Evolutionary conservation across 345 rosid species (phyloP), one percentile per base, ranked within the genome.

Genomic region (Rhizophora apiculata): DNA sequence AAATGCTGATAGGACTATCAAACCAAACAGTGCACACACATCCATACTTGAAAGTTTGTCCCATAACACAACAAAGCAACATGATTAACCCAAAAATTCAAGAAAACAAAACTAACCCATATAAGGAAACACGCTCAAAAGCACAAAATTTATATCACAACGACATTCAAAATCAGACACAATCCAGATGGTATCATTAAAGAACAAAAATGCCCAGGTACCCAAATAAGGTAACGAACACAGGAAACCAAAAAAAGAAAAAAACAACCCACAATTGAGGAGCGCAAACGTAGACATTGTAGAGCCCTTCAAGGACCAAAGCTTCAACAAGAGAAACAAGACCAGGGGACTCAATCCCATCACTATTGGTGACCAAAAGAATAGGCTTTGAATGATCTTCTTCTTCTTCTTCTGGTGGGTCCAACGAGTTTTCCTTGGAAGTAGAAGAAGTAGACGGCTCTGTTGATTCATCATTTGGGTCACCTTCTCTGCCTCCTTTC

Each of bases 291-390:
- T 90, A 84, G 68, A 95, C 91, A 87, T 85, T 85, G 72, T 84
- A 95, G 27, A 86, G 90, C 51, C 92, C 91, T 56, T 81, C 78
- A 57, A 75, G 74, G 66, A 87, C 96, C 85, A 95, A 82, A 81
- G 94, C 99, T 62, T 92, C 88, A 31, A 92, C 99, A 48, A 95
- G 97, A 81, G 54, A 82, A 22, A 88, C 79, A 79, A 95, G 90
- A 7, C 99, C 99, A 54, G 91, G 88, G 9, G 97, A 95, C 32
- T 90, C 98, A 82, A 90, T 89, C 74, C 99, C 99, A 75, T 95
- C 94, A 0, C 84, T 87, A 70, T 92, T 92, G 22, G 96, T 92
- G 46, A 95, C 86, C 83, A 95, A 80, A 81, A 92, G 78, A 57
- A 92, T 68, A 26, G 98, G 98, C 84, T 82, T 95, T 1, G 92